Evolutionary conservation across 805 yeast species (phyloP), one percentile per base, ranked within the genome.

Genomic region (Starmerella floricola): DNA sequence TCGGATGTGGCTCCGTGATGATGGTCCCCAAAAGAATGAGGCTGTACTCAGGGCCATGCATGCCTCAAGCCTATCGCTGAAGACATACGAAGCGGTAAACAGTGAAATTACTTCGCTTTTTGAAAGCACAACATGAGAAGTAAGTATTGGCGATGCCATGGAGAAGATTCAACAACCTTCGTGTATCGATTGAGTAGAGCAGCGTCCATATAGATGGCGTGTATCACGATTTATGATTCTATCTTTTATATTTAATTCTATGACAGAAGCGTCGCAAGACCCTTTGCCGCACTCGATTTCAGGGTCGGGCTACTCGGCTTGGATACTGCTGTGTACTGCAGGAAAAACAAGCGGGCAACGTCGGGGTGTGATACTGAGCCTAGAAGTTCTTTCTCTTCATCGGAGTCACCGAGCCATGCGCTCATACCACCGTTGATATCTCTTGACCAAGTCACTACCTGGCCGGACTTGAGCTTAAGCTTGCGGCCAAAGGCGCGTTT

Each of bases 401-500:
- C 47, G 11, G 42, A 31, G 19, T 60, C 58, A 18, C 62, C 59
- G 43, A 66, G 62, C 52, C 62, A 66, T 51, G 69, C 56, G 21
- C 62, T 60, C 41, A 80, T 51, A 6, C 58, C 54, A 2, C 82
- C 81, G 41, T 66, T 62, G 2, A 62, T 47, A 16, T 67, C 61
- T 13, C 76, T 63, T 52, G 77, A 77, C 51, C 88, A 60, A 40
- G 72, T 65, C 40, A 87, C 61, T 30, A 76, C 69, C 47, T 82
- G 78, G 58, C 84, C 77, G 55, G 79, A 82, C 17, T 80, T 79
- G 8, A 85, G 87, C 11, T 83, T 71, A 17, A 85, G 81, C 54
- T 74, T 77, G 46, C 73, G 66, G 3, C 69, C 64, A 54, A 86
- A 82, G 1, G 73, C 74, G 4, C 60, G 62, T 53, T 80, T 72